Percentiles rank a stretch among this genome's conserved stretches.
phyloP scores from a whole-genome alignment of 2,329 filamentous ascomycete genomes.

The Chaetomium sp. region DNA sequence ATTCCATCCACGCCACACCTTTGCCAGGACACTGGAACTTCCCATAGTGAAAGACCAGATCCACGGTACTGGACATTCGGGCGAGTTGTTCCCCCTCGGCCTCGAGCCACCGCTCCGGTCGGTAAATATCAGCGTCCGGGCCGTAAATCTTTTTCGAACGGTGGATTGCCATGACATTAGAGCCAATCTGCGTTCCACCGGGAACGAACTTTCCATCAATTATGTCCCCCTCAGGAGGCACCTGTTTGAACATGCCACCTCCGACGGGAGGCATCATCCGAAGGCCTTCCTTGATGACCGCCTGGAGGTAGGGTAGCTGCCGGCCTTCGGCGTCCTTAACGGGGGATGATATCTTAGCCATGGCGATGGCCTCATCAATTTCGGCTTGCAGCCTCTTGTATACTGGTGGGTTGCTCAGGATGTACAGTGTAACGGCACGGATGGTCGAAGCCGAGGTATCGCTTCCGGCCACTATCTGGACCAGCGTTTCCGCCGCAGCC shows the following conservation, averaged over 20 bases:
- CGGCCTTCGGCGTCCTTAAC: conserved; percentile 37
- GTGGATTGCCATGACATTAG: conserved; percentile 40
- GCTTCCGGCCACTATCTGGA: conserved; percentile 46
- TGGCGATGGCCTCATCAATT: conserved; percentile 41
- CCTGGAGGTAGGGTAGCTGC: conserved; percentile 42
- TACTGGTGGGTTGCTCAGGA: conserved; percentile 48
- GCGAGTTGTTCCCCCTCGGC: conserved; percentile 37
- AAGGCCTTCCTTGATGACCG: conserved; percentile 45
- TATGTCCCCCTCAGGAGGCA: conserved; percentile 38
- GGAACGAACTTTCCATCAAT: conserved; percentile 42
- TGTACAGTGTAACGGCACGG: conserved; percentile 49
- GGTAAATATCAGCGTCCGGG: conserved; percentile 44
- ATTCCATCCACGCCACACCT: conserved; percentile 46
- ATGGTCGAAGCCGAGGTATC: conserved; percentile 56
- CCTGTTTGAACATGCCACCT: conserved; percentile 33
- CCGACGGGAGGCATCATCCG: conserved; percentile 42
- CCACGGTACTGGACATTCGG: conserved; percentile 41
- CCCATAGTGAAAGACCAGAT: conserved; percentile 45
- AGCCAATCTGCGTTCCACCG: conserved; percentile 44
- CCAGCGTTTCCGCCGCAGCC: conserved; percentile 25
- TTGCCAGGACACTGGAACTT: conserved; percentile 45
- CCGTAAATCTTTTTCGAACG: conserved; percentile 41
- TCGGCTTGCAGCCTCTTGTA: conserved; percentile 30
- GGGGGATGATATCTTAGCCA: conserved; percentile 42
- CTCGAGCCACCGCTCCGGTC: conserved; percentile 50